Conservation (phyloP, 805 yeast genomes). For the Saccharomycopsis guyanensis region DNA sequence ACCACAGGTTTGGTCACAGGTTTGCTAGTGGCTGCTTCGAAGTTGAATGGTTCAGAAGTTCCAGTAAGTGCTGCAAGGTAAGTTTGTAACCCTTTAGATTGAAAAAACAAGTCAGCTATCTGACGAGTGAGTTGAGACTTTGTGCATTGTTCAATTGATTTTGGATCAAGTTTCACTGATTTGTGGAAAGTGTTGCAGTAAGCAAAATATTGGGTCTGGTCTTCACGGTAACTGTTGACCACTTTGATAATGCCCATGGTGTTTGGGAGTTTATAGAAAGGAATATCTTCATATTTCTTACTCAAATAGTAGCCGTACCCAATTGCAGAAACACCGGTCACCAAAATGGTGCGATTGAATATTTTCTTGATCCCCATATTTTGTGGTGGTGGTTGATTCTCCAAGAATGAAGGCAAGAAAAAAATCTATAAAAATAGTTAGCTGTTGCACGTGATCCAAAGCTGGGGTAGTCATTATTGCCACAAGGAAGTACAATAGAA, state of each 20-base stretch:
- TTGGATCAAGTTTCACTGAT: conserved; percentile 12
- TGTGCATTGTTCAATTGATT: conserved; percentile 2
- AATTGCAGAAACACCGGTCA: conserved; percentile 1
- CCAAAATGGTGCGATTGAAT: conserved; percentile 7
- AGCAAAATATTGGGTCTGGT: conserved; percentile 16
- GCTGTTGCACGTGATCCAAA: no score
- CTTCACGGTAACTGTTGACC: conserved; percentile 4
- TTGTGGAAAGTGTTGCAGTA: conserved; percentile 17
- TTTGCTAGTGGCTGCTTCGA: not conserved
- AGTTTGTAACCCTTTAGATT: not conserved
- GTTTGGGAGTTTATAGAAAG: conserved; percentile 18
- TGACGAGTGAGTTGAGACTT: not conserved
- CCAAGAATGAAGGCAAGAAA: no score
- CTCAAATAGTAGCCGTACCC: conserved; percentile 20
- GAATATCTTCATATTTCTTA: conserved; percentile 17
- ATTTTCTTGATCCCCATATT: conserved; percentile 14
- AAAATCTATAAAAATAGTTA: no score
- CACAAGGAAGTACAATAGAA: no score
- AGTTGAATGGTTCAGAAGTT: not conserved
- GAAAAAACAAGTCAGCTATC: not conserved
- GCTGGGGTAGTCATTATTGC: no score
- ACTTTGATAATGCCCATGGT: conserved; percentile 14
- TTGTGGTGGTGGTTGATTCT: not conserved
- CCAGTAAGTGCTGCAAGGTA: not conserved
- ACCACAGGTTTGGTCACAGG: no score